A percentile compares a stretch with the other conserved stretches of the same genome.
These are phyloP conservation scores for Ogataea polymorpha DNA, from an alignment of 805 yeast genomes.

Conservation along the genomic window DNA sequence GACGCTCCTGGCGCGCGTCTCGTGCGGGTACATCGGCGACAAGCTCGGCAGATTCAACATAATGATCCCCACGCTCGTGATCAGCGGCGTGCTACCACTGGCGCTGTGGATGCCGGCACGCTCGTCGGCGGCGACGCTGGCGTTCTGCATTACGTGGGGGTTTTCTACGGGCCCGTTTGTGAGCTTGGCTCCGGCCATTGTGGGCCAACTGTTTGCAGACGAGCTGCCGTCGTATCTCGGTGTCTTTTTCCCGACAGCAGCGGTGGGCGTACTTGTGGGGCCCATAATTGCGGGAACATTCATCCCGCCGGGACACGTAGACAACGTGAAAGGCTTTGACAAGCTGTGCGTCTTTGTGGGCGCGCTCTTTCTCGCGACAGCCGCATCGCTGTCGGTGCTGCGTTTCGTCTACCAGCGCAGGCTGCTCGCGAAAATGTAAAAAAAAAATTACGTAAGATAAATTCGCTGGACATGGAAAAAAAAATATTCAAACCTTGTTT, in stretches of 20 bases:
- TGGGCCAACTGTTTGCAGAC: constrained; percentile 34
- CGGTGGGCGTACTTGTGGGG: constrained; percentile 34
- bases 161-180: constrained; percentile 33
- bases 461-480: neutral
- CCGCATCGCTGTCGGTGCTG: constrained; percentile 3
- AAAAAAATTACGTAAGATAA: neutral
- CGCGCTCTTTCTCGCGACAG: constrained; percentile 24
- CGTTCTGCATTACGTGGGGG: constrained; percentile 33
- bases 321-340: constrained; percentile 25
- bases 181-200: constrained; percentile 31
- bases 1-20: constrained; percentile 48
- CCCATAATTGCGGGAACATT: constrained; percentile 35
- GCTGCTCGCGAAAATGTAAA: constrained; percentile 4
- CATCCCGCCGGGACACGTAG: constrained; percentile 23
- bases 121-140: constrained; percentile 39
- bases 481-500: neutral
- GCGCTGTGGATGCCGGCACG: constrained; percentile 51
- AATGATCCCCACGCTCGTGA: constrained; percentile 31
- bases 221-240: constrained; percentile 32
- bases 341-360: constrained; percentile 31
- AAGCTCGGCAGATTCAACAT: constrained; percentile 38
- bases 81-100: constrained; percentile 33
- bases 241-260: constrained; percentile 27
- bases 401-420: constrained; percentile 8
- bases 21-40: constrained; percentile 48